These are phyloP conservation scores for Vitis cinerea DNA, from an alignment of 164 flowering plant genomes.

Conservation along the genomic window DNA sequence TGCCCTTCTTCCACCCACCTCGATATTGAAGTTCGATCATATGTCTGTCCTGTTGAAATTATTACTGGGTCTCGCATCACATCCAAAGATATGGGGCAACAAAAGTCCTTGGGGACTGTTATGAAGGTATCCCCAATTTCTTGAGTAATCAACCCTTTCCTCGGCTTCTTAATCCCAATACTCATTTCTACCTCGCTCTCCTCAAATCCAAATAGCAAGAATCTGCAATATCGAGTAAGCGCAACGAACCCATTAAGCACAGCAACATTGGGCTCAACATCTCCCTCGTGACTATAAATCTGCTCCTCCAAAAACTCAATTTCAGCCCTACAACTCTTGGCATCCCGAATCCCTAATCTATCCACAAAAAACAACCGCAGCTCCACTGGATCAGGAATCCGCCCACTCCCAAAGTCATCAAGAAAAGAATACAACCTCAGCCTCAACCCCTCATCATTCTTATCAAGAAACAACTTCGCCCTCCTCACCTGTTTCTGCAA, in stretches of 20 bases:
- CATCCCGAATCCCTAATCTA: slow-evolving; percentile 50
- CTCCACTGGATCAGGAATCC: slow-evolving; percentile 39
- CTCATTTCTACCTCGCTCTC: slow-evolving; percentile 45
- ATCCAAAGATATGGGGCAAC: slow-evolving; percentile 85
- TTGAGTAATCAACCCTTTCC: slow-evolving; percentile 47
- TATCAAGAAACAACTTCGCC: slow-evolving; percentile 55
- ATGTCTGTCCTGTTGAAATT: slow-evolving; percentile 90
- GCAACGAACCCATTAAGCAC: slow-evolving; percentile 84
- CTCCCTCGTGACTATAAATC: slow-evolving; percentile 67
- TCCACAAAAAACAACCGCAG: slow-evolving; percentile 52
- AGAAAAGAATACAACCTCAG: slow-evolving; percentile 47
- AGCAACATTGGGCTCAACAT: slow-evolving; percentile 61
- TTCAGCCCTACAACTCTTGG: slow-evolving; percentile 55
- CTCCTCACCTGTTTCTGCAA: slow-evolving; percentile 58
- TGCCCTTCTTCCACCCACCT: slow-evolving; percentile 94
- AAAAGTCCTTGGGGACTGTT: slow-evolving; percentile 75
- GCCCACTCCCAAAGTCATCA: slow-evolving; percentile 58
- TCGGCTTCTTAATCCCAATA: slow-evolving; percentile 32
- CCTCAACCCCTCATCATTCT: slow-evolving; percentile 58
- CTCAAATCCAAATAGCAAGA: slow-evolving; percentile 76
- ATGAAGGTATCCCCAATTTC: slow-evolving; percentile 66
- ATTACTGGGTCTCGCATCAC: slow-evolving; percentile 93
- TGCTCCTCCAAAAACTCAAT: slow-evolving; percentile 92
- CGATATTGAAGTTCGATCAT: slow-evolving; percentile 69
- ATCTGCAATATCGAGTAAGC: slow-evolving; percentile 65